phyloP scores from a whole-genome alignment of 75 land plant species.

The Cupressus sempervirens region DNA sequence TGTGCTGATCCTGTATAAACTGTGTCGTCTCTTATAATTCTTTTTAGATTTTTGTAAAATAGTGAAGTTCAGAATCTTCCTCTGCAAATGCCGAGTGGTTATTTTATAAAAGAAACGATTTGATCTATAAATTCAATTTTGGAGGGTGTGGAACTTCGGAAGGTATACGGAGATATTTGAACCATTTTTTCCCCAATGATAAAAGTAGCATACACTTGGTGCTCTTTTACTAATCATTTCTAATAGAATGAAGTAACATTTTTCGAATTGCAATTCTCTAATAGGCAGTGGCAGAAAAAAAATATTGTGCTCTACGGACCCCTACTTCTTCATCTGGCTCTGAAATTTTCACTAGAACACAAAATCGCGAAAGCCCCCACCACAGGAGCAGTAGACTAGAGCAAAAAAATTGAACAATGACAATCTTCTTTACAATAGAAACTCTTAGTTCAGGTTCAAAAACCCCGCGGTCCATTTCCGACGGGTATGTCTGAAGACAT shows the following conservation, averaged over 20 bases:
- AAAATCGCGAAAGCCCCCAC: not conserved
- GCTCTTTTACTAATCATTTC: not conserved
- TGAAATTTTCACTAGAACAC: not conserved
- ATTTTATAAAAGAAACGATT: not conserved
- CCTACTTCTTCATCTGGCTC: not conserved
- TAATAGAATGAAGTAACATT: not conserved
- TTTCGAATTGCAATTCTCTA: not conserved
- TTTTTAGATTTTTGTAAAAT: not conserved
- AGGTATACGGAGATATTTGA: not conserved
- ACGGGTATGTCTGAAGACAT: not conserved
- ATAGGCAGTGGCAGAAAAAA: not conserved
- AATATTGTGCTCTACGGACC: not conserved
- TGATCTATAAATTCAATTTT: not conserved
- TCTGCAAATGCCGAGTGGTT: not conserved
- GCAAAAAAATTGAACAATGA: not conserved
- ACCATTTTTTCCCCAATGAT: not conserved
- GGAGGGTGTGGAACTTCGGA: not conserved
- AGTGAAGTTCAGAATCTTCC: not conserved
- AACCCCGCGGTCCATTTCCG: not conserved
- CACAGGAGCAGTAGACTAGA: not conserved
- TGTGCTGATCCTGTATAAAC: not conserved
- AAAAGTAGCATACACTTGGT: not conserved
- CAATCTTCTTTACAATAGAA: not conserved
- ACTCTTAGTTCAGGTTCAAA: not conserved
- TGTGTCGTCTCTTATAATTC: not conserved